A percentile compares a stretch with the other conserved stretches of the same genome.
Conservation (phyloP, 73 alveolate genomes). For the Paramecium sexaurelia region DNA sequence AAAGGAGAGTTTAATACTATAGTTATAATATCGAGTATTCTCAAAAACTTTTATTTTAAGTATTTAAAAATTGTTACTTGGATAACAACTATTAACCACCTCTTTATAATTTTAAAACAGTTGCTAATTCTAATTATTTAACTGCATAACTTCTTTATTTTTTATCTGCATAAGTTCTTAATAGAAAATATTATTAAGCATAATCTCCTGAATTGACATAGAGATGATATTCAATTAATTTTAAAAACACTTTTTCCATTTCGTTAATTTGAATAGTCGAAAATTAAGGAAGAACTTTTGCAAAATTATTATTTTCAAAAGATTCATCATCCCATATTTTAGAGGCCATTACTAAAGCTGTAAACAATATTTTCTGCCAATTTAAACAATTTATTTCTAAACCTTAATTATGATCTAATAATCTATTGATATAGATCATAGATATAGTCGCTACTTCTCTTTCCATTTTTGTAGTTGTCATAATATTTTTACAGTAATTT, state of each 20-base stretch:
- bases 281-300: constrained; percentile 95
- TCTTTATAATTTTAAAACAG: constrained; percentile 70
- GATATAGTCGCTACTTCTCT: constrained; percentile 93
- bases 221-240: constrained; percentile 92
- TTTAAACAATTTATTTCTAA: constrained; percentile 93
- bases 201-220: constrained; percentile 94
- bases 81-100: constrained; percentile 1
- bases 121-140: constrained; percentile 78
- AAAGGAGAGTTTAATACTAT: not conserved
- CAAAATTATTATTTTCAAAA: constrained; percentile 97
- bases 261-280: constrained; percentile 94
- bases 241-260: constrained; percentile 95
- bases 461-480: constrained; percentile 94
- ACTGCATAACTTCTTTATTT: constrained; percentile 73
- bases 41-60: constrained; percentile 53
- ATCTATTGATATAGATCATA: constrained; percentile 95
- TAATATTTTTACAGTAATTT: constrained; percentile 93
- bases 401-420: constrained; percentile 92
- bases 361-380: constrained; percentile 96
- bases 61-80: not conserved
- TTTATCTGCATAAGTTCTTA: constrained; percentile 93
- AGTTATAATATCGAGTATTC: not conserved
- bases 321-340: constrained; percentile 99
- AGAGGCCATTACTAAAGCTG: constrained; percentile 90
- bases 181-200: constrained; percentile 94